These are phyloP conservation scores for Salvia hispanica DNA, from an alignment of 257 asterid species.

Conservation along the genomic window DNA sequence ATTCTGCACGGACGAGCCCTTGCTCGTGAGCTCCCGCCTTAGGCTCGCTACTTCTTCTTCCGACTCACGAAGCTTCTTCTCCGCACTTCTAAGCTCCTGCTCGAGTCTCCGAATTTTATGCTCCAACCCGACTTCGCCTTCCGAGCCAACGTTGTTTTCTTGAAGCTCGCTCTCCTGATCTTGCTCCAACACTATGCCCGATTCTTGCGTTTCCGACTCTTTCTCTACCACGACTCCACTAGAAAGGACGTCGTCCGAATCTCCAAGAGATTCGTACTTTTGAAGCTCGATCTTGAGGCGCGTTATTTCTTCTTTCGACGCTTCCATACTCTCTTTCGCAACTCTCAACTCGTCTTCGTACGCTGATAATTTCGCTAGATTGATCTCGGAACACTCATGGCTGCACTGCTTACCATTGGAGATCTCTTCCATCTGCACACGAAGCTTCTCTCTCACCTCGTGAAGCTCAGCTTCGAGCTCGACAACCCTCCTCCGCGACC, in stretches of 20 bases:
- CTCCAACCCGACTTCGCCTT: slow-evolving; percentile 36
- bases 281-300: slow-evolving; percentile 60
- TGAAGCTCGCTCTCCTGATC: slow-evolving; percentile 36
- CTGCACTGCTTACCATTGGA: slow-evolving; percentile 34
- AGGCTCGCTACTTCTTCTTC: slow-evolving; percentile 56
- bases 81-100: slow-evolving; percentile 48
- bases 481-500: slow-evolving; percentile 46
- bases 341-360: slow-evolving; percentile 64
- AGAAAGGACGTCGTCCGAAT: slow-evolving; percentile 7
- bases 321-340: slow-evolving; percentile 52
- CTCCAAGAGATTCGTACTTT: slow-evolving; percentile 43
- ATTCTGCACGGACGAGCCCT: slow-evolving; percentile 38
- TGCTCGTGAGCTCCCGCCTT: slow-evolving; percentile 49
- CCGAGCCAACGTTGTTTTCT: slow-evolving; percentile 31
- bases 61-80: slow-evolving; percentile 53
- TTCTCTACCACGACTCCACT: slow-evolving; percentile 27
- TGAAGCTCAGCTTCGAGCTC: slow-evolving; percentile 54
- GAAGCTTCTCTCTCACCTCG: slow-evolving; percentile 58
- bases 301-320: slow-evolving; percentile 60
- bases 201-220: slow-evolving; percentile 18
- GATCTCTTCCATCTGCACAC: slow-evolving; percentile 37
- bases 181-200: slow-evolving; percentile 17
- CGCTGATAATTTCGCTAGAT: slow-evolving; percentile 42
- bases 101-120: slow-evolving; percentile 45
- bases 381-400: slow-evolving; percentile 38